Base-by-base conservation (phyloP, 164 flowering plant species). In the Vitis riparia region DNA sequence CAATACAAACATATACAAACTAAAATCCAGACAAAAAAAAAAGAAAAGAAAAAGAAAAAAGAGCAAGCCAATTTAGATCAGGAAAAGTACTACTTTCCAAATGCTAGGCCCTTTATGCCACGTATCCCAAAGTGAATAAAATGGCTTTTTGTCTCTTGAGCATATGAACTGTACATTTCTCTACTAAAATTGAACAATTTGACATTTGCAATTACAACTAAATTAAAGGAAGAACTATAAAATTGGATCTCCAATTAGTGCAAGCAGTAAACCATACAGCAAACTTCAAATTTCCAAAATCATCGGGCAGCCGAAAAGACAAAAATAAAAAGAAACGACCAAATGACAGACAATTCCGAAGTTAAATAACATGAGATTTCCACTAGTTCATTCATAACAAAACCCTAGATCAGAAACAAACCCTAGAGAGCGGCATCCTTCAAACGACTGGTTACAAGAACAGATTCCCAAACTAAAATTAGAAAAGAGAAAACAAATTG, bases 341-440 rank as follows among this genome's bases (percentile, higher is more conserved):
- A 19, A 57, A 57, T 17, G 59, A 19, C 59, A 16, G 1, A 57
- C 19, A 6, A 57, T 1, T 8, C 11, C 59, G 5, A 14, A 17
- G 17, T 16, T 15, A 16, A 57, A 57, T 5, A 19, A 16, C 59
- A 57, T 16, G 59, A 5, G 17, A 57, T 57, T 13, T 53, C 56
- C 17, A 5, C 5, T 53, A 53, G 14, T 53, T 53, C 56, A 14
- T 11, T 53, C n/a, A 11, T 4, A 4, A 4, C 14, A 53, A 59
- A 59, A 27, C 62, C 62, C 62, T 59, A 27, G 44, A 59, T 8
- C 44, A 59, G 12, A 59, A 11, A 9, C n/a, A 60, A 70, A 70
- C 67, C 73, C 73, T 70, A 53, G 44, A 30, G 8, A 56, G 8
- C 55, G 16, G 60, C 47, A 72, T 65, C 65, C 59, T 32, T 32